These are phyloP conservation scores for Talaromyces marneffei DNA, from an alignment of 2,329 filamentous ascomycete species.

Conservation along the genomic window DNA sequence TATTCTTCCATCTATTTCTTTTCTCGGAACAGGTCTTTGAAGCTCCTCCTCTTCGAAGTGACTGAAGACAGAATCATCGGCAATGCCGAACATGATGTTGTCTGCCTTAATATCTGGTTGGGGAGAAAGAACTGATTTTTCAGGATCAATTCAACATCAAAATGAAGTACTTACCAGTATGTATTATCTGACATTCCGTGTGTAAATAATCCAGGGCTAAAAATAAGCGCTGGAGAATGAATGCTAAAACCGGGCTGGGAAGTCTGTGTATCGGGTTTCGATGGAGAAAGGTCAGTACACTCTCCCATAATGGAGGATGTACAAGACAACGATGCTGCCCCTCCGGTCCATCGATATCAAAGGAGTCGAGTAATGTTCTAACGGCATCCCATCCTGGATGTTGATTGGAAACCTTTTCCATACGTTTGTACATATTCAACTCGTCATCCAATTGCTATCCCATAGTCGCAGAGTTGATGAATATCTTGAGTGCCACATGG, in stretches of 20 bases:
- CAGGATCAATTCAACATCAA: conserved; percentile 1
- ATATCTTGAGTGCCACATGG: conserved; percentile 30
- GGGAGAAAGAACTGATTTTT: conserved; percentile 13
- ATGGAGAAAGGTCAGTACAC: conserved; percentile 33
- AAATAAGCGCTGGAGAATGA: conserved; percentile 38
- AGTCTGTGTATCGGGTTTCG: conserved; percentile 29
- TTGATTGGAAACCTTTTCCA: conserved; percentile 21
- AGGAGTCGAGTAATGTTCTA: conserved; percentile 7
- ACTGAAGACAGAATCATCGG: conserved; percentile 37
- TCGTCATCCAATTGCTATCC: conserved; percentile 33
- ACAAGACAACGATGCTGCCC: conserved; percentile 31
- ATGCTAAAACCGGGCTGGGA: conserved; percentile 28
- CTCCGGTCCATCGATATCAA: background rate
- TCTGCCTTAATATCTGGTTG: conserved; percentile 41
- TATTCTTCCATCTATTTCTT: conserved; percentile 34
- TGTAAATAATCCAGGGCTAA: conserved; percentile 44
- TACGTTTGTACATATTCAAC: conserved; percentile 40
- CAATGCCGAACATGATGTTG: conserved; percentile 44
- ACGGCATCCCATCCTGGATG: conserved; percentile 29
- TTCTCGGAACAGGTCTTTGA: conserved; percentile 37
- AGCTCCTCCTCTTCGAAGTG: conserved; percentile 40
- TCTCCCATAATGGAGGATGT: conserved; percentile 42
- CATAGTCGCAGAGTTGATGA: conserved; percentile 24
- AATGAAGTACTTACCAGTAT: conserved; percentile 36
- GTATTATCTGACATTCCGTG: conserved; percentile 41